Base-by-base conservation (phyloP, 306 rosid species). In the Comarum palustre region DNA sequence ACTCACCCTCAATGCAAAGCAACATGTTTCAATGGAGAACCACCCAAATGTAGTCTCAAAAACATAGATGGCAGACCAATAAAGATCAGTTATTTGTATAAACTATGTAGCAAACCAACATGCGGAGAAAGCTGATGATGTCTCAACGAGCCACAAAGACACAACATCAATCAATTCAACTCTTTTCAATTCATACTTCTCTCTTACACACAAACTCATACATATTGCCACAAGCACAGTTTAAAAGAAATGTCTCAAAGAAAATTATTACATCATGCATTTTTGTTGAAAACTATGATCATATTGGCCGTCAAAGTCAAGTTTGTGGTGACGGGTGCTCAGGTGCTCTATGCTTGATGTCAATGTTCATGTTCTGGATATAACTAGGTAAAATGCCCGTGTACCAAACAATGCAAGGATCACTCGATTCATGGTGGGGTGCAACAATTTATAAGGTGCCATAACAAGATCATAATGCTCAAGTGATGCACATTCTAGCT, bases 51-150 rank as follows among this genome's bases (percentile, higher is more conserved):
- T 16, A 14, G 36, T 29, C 8, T 13, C 32, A 13, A 3, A 29
- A 6, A 15, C 5, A 58, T 29, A 59, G 13, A 59, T 59, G 39
- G 39, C 4, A 14, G 29, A 25, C 34, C 5, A 25, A 12, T 5
- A 29, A 25, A 10, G 31, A 13, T 58, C 41, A 14, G n/a, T 41
- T 31, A 39, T 60, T 31, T 16, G 66, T 15, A 15, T 60, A 60
- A 57, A 32, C 22, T 15, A 7, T 7, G 22, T 31, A 15, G 13
- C 66, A 16, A 58, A 59, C 65, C 41, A 29, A 59, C 65, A 59
- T 59, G 65, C 65, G 39, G n/a, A 29, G 39, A 60, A 60, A 60
- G 66, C 39, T 60, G 66, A n/a, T n/a, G 13, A 52, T 20, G 6
- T 31, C 66, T 31, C 66, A 16, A 10, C 22, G 22, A 60, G 11